Conservation (phyloP, 208 protist species). For the Endotrypanum monterogeii region DNA sequence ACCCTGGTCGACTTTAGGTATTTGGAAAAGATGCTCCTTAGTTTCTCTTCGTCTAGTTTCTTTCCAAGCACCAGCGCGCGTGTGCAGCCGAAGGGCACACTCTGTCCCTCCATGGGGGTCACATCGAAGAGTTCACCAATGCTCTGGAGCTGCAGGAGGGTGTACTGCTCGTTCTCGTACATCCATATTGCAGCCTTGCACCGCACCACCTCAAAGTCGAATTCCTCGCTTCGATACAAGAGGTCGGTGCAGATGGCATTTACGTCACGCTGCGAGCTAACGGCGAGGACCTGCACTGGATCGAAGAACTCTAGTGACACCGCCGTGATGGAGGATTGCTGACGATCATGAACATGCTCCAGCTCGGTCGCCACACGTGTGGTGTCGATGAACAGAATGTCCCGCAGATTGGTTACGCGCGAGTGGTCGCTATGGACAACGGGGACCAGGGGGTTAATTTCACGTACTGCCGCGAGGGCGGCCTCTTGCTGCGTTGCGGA, state of each 20-base stretch:
- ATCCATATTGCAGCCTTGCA: conserved; percentile 91
- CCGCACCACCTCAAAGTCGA: conserved; percentile 81
- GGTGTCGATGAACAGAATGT: conserved; percentile 85
- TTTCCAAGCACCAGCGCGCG: conserved; percentile 78
- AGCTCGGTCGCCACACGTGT: conserved; percentile 49
- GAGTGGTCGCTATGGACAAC: conserved; percentile 59
- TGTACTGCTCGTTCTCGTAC: conserved; percentile 40
- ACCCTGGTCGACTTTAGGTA: conserved; percentile 57
- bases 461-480: conserved; percentile 41
- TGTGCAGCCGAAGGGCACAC: conserved; percentile 66
- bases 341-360: conserved; percentile 62
- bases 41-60: conserved; percentile 52
- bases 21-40: conserved; percentile 64
- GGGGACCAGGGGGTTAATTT: conserved; percentile 75
- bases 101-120: conserved; percentile 73
- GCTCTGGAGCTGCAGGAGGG: conserved; percentile 79
- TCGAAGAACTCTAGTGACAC: conserved; percentile 77
- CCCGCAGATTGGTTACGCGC: conserved; percentile 55
- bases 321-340: conserved; percentile 61
- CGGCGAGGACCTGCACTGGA: conserved; percentile 35
- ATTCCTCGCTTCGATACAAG: conserved; percentile 67
- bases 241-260: conserved; percentile 78
- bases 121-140: conserved; percentile 89
- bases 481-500: conserved; percentile 50
- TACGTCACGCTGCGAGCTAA: conserved; percentile 48